Percentiles rank a stretch among this genome's conserved stretches.
Conservation (phyloP, 352 stramenopile genomes). For the Phytopythium oedochilum region DNA sequence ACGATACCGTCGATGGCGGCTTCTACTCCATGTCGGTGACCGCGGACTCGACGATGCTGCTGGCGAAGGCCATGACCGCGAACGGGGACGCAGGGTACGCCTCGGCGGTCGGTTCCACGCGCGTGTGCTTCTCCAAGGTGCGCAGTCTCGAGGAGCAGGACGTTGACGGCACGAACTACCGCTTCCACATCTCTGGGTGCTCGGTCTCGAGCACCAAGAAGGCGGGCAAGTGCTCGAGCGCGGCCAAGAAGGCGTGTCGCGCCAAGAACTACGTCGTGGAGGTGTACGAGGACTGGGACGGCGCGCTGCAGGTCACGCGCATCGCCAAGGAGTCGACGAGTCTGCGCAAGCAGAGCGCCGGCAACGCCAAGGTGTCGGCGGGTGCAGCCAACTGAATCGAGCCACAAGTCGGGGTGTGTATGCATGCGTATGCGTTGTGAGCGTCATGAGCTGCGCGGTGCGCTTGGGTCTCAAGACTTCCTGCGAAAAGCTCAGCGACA, state of each 20-base stretch:
- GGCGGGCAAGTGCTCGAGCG: conserved; percentile 30
- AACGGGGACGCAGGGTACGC: conserved; percentile 14
- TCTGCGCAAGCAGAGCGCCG: no score
- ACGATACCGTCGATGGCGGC: neutral
- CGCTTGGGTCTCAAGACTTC: no score
- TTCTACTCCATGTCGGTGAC: conserved; percentile 5
- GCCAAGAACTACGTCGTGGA: conserved; percentile 36
- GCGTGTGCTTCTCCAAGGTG: conserved; percentile 41
- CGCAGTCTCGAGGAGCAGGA: conserved; percentile 45
- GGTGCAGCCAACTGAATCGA: no score
- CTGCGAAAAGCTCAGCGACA: no score
- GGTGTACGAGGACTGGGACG: conserved; percentile 64
- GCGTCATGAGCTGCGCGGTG: no score
- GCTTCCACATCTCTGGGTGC: conserved; percentile 58
- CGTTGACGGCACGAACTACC: conserved; percentile 75
- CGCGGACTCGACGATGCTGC: conserved; percentile 6
- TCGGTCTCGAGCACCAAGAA: conserved; percentile 17
- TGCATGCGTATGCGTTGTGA: no score
- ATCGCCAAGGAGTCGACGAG: conserved; percentile 3
- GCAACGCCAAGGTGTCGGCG: no score
- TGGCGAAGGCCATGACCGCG: conserved; percentile 6
- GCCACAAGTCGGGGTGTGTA: no score
- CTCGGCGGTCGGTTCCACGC: conserved; percentile 21
- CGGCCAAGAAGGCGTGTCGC: conserved; percentile 20
- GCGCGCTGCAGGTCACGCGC: conserved; percentile 21